Evolutionary conservation across 2,329 filamentous ascomycete genomes (phyloP), one percentile per base, ranked within the genome.

Genomic region (Aspergillus sp.): DNA sequence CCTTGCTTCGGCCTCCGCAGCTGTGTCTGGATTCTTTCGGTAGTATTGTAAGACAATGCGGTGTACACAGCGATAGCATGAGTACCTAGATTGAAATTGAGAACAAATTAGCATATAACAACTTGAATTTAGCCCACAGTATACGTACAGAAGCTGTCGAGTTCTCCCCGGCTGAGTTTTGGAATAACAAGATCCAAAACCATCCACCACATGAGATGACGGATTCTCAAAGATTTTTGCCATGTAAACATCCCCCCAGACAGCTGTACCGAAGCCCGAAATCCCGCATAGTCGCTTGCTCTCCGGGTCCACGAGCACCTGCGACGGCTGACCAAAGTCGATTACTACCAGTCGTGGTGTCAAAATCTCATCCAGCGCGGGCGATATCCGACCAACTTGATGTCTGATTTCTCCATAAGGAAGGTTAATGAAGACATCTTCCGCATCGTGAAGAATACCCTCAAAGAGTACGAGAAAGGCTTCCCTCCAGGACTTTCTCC

Each of bases 191-290:
- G 68, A 62, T 37, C 72, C 75, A 57, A 72, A 76, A 3, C 73
- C 76, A 33, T 74, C 68, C 19, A 76, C 59, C 31, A 76, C 64
- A 12, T 73, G 69, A n/a, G 67, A 45, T 2, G 70, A 73, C 21
- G 73, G 68, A 23, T 66, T 60, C 31, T 73, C 76, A 54, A 82
- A 82, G 23, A 81, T 77, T 55, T 81, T 80, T 7, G 77, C 79
- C 76, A 86, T 79, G 59, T 81, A 73, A 9, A 80, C 71, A 67
- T 86, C 84, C 1, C 84, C 84, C 82, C 83, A 86, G 3, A 85
- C 66, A 14, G 80, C 79, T 52, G 77, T 79, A 8, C 81, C 79
- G 57, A 82, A 82, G 56, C 83, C 83, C 12, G 82, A 68, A 11
- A 86, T 64, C 1, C 82, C 83, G 1, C 76, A 77, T 8, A 86